Evolutionary conservation across 2,329 filamentous ascomycete species (phyloP), one percentile per base, ranked within the genome.

Genomic region (Gremmenia infestans): DNA sequence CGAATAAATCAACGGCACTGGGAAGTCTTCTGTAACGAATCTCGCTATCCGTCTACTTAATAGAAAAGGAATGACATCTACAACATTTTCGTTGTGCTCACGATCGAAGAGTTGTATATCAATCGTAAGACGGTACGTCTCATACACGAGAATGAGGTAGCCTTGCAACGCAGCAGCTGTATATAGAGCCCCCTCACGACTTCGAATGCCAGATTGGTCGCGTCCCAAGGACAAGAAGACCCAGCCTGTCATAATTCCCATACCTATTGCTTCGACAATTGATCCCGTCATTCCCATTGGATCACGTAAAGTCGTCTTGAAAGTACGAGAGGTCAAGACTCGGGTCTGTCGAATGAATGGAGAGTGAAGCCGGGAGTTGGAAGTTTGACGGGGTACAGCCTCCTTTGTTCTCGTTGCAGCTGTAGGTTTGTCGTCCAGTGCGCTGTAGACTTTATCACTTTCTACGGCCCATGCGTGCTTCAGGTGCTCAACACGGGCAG

Each of bases 61-160:
- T 1, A 92, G 76, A 59, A 88, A 92, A 0, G 86, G 83, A 0
- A 87, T 71, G 2, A 88, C 81, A 35, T 82, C 81, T 17, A 89
- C 86, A 19, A 89, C 87, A 3, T 86, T 84, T 68, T 92, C 88
- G 35, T 82, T 83, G 35, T 83, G 79, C 66, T 92, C 88, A 53
- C 88, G 83, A 64, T 93, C 88, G 65, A 91, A 93, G 0, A 88
- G 77, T 25, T 82, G 81, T 14, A 92, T 89, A 60, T 92, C 88
- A 50, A 87, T 79, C 0, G 86, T 89, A 56, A 92, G 73, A 4
- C 89, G 82, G 64, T 89, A 92, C 0, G 83, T 85, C 69, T 92
- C 89, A 59, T 89, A 91, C 12, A 91, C 76, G 11, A 92, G 75
- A 50, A 91, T 85, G 3, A 92, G 76, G 65, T 92, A 92, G 1